Evolutionary conservation across 441 rosid genomes (phyloP), one percentile per base, ranked within the genome.

Genomic region (Kokia cookei): DNA sequence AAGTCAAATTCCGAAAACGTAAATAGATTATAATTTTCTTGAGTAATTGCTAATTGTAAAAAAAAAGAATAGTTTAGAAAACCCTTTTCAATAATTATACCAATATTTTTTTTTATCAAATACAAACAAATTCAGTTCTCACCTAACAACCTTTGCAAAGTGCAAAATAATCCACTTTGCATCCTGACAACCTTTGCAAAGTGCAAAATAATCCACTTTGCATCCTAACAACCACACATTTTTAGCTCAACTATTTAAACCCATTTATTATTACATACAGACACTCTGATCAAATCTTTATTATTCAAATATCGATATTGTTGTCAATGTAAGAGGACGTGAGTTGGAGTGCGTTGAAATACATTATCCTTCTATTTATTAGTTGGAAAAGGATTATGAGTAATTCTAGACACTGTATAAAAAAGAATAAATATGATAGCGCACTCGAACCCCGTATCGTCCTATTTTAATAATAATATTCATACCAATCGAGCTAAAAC

Each of bases 301-400:
- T 29, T 61, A 1, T 2, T 19, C 22, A 19, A 19, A 19, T 19
- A 19, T 19, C 22, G 22, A 19, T 19, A 19, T 19, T 19, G 0
- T 19, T 19, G 22, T 19, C 22, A 19, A 19, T 19, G 0, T 19
- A 19, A 19, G 22, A 19, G 0, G 22, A 19, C 22, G 22, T 19
- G 22, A 19, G 22, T 19, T 19, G 0, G 22, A 19, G 22, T 19
- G 0, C 22, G 3, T 0, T 32, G 6, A 32, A 32, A 0, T 1
- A 0, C 4, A 32, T 32, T 4, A 0, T 4, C 0, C 5, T 32
- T 0, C 0, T 32, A 32, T 32, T 32, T 32, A 32, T 32, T 4
- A 0, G 0, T 32, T 0, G 1, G 0, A 4, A 32, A 32, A 32
- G 5, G 1, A 0, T 4, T 32, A 32, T 32, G 6, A 0, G 0